These are phyloP conservation scores for Dictyostelium capitatum DNA, from an alignment of 78 protist species.

Conservation along the genomic window DNA sequence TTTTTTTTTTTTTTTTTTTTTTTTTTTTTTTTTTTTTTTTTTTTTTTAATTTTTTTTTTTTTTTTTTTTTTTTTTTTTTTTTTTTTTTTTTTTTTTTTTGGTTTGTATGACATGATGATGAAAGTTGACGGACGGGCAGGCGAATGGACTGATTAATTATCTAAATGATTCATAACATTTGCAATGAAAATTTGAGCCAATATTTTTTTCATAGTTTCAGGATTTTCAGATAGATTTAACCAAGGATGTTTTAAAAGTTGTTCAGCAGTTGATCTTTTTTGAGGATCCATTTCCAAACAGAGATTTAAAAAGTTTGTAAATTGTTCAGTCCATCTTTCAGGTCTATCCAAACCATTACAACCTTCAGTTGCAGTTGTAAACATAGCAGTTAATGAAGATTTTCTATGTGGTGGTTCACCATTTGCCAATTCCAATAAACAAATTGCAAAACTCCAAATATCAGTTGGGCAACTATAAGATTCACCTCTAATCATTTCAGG, in stretches of 20 bases:
- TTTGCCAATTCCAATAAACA: constrained; percentile 82
- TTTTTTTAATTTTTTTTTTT: too few relatives aligned
- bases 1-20: too few relatives aligned
- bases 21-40: too few relatives aligned
- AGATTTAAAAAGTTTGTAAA: constrained; percentile 47
- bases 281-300: constrained; percentile 75
- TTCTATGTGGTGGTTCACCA: constrained; percentile 80
- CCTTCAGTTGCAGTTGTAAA: constrained; percentile 71
- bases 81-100: too few relatives aligned
- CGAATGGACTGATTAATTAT: neutral
- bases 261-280: constrained; percentile 73
- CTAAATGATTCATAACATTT: constrained; percentile 72
- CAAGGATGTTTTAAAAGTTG: constrained; percentile 78
- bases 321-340: constrained; percentile 46
- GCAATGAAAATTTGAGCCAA: constrained; percentile 75
- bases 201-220: constrained; percentile 79
- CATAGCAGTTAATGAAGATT: constrained; percentile 81
- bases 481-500: constrained; percentile 87
- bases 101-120: too few relatives aligned
- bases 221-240: constrained; percentile 58
- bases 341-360: constrained; percentile 55
- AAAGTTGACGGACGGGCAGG: too few relatives aligned
- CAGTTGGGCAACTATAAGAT: constrained; percentile 67
- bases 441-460: constrained; percentile 83
- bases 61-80: too few relatives aligned